Percentiles rank a stretch among this genome's conserved stretches.
These are phyloP conservation scores for Phytophthora sp. DNA, from an alignment of 352 stramenopile species.

Conservation along the genomic window DNA sequence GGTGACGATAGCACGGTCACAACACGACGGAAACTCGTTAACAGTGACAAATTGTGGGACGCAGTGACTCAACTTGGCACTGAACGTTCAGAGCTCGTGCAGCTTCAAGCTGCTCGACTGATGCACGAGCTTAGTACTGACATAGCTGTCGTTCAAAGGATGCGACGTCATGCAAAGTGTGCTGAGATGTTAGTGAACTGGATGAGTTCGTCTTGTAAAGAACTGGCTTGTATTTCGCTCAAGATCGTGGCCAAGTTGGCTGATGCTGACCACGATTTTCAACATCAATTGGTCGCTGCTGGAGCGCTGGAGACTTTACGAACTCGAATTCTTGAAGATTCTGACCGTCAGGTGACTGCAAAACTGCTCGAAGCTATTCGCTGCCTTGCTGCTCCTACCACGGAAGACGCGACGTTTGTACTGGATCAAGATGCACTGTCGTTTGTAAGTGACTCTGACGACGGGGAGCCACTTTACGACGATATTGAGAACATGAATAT, in stretches of 20 bases:
- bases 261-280: slow-evolving; percentile 34
- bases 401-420: slow-evolving; percentile 25
- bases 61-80: slow-evolving; percentile 36
- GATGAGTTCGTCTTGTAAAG: slow-evolving; percentile 42
- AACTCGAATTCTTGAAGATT: slow-evolving; percentile 43
- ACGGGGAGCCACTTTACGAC: slow-evolving; percentile 61
- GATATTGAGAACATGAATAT: slow-evolving; percentile 57
- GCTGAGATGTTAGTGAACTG: slow-evolving; percentile 50
- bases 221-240: slow-evolving; percentile 44
- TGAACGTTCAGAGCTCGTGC: slow-evolving; percentile 38
- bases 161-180: slow-evolving; percentile 35
- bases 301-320: slow-evolving; percentile 55
- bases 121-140: slow-evolving; percentile 55
- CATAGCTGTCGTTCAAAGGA: slow-evolving; percentile 4
- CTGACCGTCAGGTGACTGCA: slow-evolving; percentile 51
- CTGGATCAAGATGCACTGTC: slow-evolving; percentile 67
- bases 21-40: slow-evolving; percentile 58
- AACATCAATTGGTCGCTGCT: slow-evolving; percentile 41
- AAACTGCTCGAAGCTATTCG: slow-evolving; percentile 63
- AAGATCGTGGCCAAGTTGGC: slow-evolving; percentile 56
- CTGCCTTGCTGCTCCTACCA: slow-evolving; percentile 40
- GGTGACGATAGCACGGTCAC: slow-evolving; percentile 60
- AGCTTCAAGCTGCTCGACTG: slow-evolving; percentile 55
- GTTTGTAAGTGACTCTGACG: slow-evolving; percentile 57
- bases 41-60: slow-evolving; percentile 58